These are phyloP conservation scores for Yamadazyma trypodendri DNA, from an alignment of 1,139 yeast genomes.

Conservation along the genomic window DNA sequence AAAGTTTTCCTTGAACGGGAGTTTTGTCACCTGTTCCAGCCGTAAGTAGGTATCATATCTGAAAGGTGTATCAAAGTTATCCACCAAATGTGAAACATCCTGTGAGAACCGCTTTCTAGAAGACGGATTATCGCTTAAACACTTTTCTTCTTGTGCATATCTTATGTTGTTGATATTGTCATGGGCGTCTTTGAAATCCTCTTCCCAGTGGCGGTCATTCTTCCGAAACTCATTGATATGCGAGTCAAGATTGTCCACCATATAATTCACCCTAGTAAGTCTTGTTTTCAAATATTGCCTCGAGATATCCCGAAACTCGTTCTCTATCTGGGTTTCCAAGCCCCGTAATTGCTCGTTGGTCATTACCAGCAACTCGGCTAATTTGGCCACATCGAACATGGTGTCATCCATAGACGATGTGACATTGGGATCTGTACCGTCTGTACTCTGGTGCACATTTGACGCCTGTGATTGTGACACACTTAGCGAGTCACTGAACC, in stretches of 20 bases:
- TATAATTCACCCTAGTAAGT: constrained; percentile 28
- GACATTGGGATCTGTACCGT: too few species aligned
- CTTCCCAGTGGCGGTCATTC: constrained; percentile 37
- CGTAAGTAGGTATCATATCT: constrained; percentile 28
- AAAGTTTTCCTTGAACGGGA: constrained; percentile 7
- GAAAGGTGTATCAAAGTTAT: constrained; percentile 34
- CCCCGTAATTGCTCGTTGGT: constrained; percentile 29
- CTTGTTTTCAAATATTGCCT: constrained; percentile 32
- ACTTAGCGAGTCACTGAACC: not conserved
- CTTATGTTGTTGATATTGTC: constrained; percentile 33
- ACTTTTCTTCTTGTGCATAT: constrained; percentile 34
- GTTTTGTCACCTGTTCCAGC: not conserved
- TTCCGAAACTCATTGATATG: constrained; percentile 28
- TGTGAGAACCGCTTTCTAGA: constrained; percentile 22
- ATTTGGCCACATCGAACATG: constrained; percentile 7
- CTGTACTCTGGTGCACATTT: not conserved
- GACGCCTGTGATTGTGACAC: not conserved
- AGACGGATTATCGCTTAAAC: constrained; percentile 6
- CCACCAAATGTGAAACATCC: constrained; percentile 21
- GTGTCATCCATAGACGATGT: not conserved
- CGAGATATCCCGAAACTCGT: constrained; percentile 31
- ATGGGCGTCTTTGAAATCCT: constrained; percentile 32
- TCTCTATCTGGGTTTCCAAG: constrained; percentile 29
- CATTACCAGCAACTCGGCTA: constrained; percentile 18
- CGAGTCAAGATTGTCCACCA: constrained; percentile 26